Evolutionary conservation across 2,329 filamentous ascomycete genomes (phyloP).

Genomic region (Endothia cerciana): DNA sequence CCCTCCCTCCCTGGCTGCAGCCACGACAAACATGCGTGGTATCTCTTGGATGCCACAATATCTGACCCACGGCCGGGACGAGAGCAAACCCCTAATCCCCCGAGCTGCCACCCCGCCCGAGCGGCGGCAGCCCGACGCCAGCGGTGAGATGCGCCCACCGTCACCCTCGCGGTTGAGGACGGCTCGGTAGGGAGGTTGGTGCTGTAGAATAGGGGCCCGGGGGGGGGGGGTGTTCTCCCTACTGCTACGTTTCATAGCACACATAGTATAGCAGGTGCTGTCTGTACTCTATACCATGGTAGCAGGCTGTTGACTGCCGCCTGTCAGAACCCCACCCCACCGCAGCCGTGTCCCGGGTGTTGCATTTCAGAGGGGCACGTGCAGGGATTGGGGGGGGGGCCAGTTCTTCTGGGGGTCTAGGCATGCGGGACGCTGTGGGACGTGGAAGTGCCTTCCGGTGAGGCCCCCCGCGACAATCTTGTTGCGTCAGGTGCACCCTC

Average conservation of each 20-base stretch:
- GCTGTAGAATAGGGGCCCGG: no score
- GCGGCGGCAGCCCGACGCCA: no score
- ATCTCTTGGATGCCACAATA: no score
- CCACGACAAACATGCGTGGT: background rate
- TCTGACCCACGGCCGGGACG: no score
- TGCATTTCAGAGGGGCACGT: conserved; percentile 26
- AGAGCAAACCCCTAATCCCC: no score
- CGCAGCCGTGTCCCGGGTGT: conserved; percentile 11
- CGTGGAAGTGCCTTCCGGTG: conserved; percentile 24
- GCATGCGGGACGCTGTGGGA: conserved; percentile 23
- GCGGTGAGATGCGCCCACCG: no score
- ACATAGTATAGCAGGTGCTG: no score
- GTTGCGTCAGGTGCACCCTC: conserved; percentile 26
- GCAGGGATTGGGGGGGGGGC: conserved; percentile 17
- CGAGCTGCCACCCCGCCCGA: no score
- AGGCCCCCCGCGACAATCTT: conserved; percentile 25
- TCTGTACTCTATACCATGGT: no score
- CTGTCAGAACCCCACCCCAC: conserved; percentile 6
- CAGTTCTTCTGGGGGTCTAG: conserved; percentile 24
- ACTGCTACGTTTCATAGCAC: conserved; percentile 7
- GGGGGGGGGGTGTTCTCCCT: background rate
- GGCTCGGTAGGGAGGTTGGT: no score
- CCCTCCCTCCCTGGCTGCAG: background rate
- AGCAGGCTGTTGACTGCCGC: background rate
- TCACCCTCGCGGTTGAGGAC: no score